Evolutionary conservation across 2,329 filamentous ascomycete genomes (phyloP).

Genomic region (Metarhizium robertsii): DNA sequence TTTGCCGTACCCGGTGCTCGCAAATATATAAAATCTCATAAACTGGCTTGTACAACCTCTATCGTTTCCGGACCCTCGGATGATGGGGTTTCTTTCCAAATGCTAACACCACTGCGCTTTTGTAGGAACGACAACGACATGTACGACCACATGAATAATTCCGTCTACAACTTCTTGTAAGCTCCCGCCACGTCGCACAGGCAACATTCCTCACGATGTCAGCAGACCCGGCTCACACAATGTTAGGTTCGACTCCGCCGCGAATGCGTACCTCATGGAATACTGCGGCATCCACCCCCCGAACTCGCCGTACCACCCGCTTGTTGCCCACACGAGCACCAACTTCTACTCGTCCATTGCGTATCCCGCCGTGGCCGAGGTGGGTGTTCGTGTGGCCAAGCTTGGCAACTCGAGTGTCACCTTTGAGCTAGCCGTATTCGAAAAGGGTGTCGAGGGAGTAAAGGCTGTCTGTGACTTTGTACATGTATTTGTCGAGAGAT

Average conservation of each 20-base stretch:
- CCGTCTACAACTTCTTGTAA: conserved; percentile 71
- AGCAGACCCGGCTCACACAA: neutral
- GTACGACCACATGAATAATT: conserved; percentile 92
- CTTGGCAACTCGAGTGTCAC: conserved; percentile 79
- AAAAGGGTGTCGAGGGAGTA: conserved; percentile 60
- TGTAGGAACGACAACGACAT: conserved; percentile 84
- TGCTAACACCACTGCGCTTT: conserved; percentile 2
- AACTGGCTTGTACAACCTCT: neutral
- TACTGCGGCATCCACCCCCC: conserved; percentile 66
- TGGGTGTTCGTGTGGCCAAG: conserved; percentile 73
- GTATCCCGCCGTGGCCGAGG: conserved; percentile 73
- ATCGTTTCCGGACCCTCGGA: neutral
- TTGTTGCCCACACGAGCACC: conserved; percentile 78
- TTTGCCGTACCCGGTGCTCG: no score
- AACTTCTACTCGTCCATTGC: conserved; percentile 76
- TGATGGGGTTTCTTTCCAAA: neutral
- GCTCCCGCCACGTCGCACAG: conserved; percentile 8
- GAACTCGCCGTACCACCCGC: conserved; percentile 62
- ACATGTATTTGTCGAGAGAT: conserved; percentile 79
- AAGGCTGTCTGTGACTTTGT: conserved; percentile 80
- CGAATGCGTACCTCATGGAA: conserved; percentile 80
- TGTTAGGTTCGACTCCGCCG: conserved; percentile 70
- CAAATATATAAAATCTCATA: neutral
- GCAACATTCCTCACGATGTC: neutral
- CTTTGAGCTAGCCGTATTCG: conserved; percentile 85